Base-by-base conservation (phyloP, 371 early-diverging fungal genomes). In the Mortierella polycephala region DNA sequence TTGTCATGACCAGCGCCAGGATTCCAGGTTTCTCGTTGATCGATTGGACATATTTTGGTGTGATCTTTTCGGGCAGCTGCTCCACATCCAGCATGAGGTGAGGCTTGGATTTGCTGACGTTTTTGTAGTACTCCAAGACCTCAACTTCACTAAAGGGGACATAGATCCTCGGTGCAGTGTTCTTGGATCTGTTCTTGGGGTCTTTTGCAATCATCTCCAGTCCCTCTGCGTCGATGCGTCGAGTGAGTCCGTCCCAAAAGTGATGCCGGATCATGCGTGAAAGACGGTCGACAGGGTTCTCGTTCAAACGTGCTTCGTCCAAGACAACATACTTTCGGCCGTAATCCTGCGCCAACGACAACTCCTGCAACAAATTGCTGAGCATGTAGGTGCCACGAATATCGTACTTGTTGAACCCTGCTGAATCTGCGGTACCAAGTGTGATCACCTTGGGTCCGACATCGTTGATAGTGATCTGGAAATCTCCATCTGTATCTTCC, bases 401-500 rank as follows among this genome's bases (percentile, higher is more conserved):
- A 61, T 96, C 96, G 60, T 92, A 92, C 62, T 93, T 94, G 53
- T 89, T 86, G 85, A 89, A 94, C 10, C 98, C 98, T 50, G 88
- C 92, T 9, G 94, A 94, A 71, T 91, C 92, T 3, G 94, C 94
- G 0, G 98, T 96, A 18, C 95, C 95, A 37, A 98, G 86, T 4
- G 88, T 85, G 71, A 98, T 88, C 4, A 91, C 85, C 74, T 98
- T 98, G 30, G 99, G 98, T 0, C 99, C 99, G 8, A 85, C 69
- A 82, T 98, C 99, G 54, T 93, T 90, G 57, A 98, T 86, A 0
- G 98, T 98, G 71, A 98, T 96, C 79, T 97, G 98, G 70, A 87
- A 93, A 73, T 98, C 95, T 18, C 95, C 95, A 81, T 97, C 94
- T 0, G 97, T 96, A 81, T 98, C 99, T 82, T 98, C 98, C 74